Evolutionary conservation across 345 rosid genomes (phyloP), one percentile per base, ranked within the genome.

Genomic region (Microthlaspi erraticum): DNA sequence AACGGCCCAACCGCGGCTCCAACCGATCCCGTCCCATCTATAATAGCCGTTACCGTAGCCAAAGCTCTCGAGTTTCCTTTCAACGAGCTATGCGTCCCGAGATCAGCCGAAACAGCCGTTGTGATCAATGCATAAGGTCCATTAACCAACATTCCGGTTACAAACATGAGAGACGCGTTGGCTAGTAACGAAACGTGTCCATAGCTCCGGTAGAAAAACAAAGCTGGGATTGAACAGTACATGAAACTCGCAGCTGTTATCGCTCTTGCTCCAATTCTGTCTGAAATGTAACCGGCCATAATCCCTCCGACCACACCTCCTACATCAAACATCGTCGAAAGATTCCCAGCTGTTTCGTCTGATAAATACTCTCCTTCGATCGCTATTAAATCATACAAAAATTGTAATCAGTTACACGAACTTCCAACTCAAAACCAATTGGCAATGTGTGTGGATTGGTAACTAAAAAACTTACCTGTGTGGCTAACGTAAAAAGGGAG

Each of bases 1-100:
- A 94, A 33, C 5, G 99, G 99, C n/a, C 98, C 99, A 29, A 94
- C 77, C 23, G 99, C 98, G 2, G 99, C 99, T 45, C 99, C 99
- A 3, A 94, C 84, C 0, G 99, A 94, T 59, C 99, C 99, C 1
- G 99, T 94, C 58, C 99, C 99, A 36, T 94, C 97, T 45, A 94
- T 91, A 16, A 94, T 94, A 16, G 99, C 97, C 2, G 97, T 89
- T n/a, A 94, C 97, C 0, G 99, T 94, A 1, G 99, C 99, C 77
- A 94, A 50, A 23, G 99, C 99, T 71, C 92, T 73, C 1, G 96
- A 89, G 83, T 87, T 91, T 46, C 99, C 99, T 59, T 78, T 82
- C 58, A 94, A 61, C 6, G 97, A 91, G 61, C 92, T 86, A 68
- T 91, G 97, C n/a, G 98, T 94, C 60, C 99, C 99, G 23, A 94